phyloP scores from a whole-genome alignment of 139 green algal species.

The Desmodesmus armatus region DNA sequence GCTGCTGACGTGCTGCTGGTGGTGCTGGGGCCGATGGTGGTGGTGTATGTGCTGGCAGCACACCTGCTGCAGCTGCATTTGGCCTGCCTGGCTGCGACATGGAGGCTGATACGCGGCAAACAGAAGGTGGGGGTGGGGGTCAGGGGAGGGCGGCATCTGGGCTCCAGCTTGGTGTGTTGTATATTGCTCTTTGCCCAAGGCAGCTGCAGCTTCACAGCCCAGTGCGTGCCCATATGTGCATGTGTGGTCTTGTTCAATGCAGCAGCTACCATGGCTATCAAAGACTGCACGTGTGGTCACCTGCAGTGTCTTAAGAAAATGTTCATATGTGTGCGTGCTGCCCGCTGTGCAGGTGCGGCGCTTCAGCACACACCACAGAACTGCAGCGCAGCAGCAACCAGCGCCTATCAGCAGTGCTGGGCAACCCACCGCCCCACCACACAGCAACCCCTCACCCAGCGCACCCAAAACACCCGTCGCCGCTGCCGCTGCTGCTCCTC shows the following conservation, averaged over 20 bases:
- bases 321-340: no score
- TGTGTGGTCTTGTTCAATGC: neutral
- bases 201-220: no score
- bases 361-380: neutral
- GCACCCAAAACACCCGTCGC: neutral
- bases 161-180: neutral
- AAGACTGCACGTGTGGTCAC: no score
- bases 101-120: constrained; percentile 54
- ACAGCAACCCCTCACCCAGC: neutral
- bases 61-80: constrained; percentile 44
- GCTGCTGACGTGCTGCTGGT: constrained; percentile 46
- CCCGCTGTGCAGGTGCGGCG: constrained; percentile 34
- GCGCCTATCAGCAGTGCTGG: neutral
- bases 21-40: constrained; percentile 24
- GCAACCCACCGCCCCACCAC: no score
- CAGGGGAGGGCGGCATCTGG: neutral
- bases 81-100: constrained; percentile 32
- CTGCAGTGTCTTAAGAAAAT: no score
- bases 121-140: neutral
- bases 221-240: no score
- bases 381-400: neutral
- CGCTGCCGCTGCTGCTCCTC: neutral
- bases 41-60: constrained; percentile 3
- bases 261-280: no score
- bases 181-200: neutral